Percentiles rank a stretch among this genome's conserved stretches.
These are phyloP conservation scores for Lactarius hengduanensis DNA, from an alignment of 768 basidiomycete species.

Conservation along the genomic window DNA sequence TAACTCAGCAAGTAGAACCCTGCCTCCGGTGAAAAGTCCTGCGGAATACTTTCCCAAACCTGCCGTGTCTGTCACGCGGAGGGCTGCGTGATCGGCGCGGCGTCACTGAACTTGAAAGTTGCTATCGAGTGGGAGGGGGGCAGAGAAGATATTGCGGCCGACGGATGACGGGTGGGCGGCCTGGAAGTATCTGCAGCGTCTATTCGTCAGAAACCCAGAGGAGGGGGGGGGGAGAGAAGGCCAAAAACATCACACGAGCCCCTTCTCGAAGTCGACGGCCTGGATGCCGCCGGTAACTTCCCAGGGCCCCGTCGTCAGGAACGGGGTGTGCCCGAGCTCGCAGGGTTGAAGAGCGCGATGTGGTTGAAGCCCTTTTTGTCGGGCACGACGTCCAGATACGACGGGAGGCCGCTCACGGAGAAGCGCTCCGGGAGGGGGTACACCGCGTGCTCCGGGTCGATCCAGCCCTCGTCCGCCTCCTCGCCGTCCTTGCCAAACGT, in stretches of 20 bases:
- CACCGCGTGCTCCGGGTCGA: slow-evolving; percentile 71
- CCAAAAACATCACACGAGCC: slow-evolving; percentile 62
- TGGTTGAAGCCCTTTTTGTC: slow-evolving; percentile 82
- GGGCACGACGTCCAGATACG: slow-evolving; percentile 91
- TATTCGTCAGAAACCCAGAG: neutral
- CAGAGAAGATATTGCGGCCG: slow-evolving; percentile 81
- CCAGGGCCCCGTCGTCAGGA: slow-evolving; percentile 87
- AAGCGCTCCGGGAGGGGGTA: slow-evolving; percentile 51
- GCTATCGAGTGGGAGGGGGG: slow-evolving; percentile 59
- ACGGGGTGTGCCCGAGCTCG: slow-evolving; percentile 60
- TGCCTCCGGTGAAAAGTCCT: slow-evolving; percentile 79
- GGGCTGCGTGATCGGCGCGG: slow-evolving; percentile 38
- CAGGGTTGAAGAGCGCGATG: slow-evolving; percentile 86
- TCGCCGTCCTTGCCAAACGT: slow-evolving; percentile 81
- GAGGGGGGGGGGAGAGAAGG: neutral
- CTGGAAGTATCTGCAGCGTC: slow-evolving; percentile 69
- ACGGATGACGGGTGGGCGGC: slow-evolving; percentile 81
- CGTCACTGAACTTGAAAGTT: slow-evolving; percentile 29
- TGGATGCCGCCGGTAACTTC: slow-evolving; percentile 78
- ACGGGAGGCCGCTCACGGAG: slow-evolving; percentile 45
- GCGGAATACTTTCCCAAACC: slow-evolving; percentile 59
- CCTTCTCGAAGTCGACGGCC: slow-evolving; percentile 65
- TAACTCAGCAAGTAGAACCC: slow-evolving; percentile 84
- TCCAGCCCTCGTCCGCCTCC: slow-evolving; percentile 92
- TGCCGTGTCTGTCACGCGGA: slow-evolving; percentile 49